Evolutionary conservation across 805 yeast species (phyloP).

Genomic region (Huiozyma sinensis): DNA sequence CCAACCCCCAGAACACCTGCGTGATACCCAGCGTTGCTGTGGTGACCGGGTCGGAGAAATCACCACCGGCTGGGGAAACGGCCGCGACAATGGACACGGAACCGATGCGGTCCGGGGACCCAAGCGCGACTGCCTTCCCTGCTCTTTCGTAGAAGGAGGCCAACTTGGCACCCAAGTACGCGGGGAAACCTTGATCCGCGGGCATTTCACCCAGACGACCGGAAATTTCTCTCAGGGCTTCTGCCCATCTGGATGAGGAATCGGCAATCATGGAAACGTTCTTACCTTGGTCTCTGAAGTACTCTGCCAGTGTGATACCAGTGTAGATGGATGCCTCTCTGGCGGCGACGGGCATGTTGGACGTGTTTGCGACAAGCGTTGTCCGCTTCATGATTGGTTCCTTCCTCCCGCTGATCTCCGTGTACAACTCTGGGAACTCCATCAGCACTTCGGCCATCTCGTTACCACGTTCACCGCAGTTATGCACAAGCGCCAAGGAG

Average conservation of each 20-base stretch:
- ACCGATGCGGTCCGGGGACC: conserved; percentile 93
- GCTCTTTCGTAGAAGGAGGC: conserved; percentile 99
- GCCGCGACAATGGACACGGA: conserved; percentile 99
- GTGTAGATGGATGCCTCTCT: conserved; percentile 99
- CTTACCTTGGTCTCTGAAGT: conserved; percentile 99
- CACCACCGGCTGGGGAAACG: conserved; percentile 99
- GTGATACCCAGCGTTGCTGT: conserved; percentile 97
- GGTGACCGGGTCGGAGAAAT: conserved; percentile 98
- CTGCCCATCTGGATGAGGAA: conserved; percentile 99
- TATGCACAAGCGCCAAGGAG: conserved; percentile 28
- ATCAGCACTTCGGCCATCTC: conserved; percentile 99
- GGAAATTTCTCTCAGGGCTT: conserved; percentile 97
- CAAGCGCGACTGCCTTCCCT: conserved; percentile 89
- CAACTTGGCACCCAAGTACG: conserved; percentile 95
- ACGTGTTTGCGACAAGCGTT: conserved; percentile 94
- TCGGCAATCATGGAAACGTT: conserved; percentile 99
- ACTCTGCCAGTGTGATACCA: conserved; percentile 97
- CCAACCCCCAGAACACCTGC: conserved; percentile 99
- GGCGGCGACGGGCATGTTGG: conserved; percentile 99
- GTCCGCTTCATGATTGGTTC: conserved; percentile 99
- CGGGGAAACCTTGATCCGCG: conserved; percentile 99
- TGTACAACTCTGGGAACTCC: conserved; percentile 97
- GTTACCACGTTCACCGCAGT: conserved; percentile 84
- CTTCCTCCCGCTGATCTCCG: conserved; percentile 83
- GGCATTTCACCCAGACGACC: conserved; percentile 99